These are phyloP conservation scores for Corniculantispora saksenae DNA, from an alignment of 2,329 filamentous ascomycete species.

Conservation along the genomic window DNA sequence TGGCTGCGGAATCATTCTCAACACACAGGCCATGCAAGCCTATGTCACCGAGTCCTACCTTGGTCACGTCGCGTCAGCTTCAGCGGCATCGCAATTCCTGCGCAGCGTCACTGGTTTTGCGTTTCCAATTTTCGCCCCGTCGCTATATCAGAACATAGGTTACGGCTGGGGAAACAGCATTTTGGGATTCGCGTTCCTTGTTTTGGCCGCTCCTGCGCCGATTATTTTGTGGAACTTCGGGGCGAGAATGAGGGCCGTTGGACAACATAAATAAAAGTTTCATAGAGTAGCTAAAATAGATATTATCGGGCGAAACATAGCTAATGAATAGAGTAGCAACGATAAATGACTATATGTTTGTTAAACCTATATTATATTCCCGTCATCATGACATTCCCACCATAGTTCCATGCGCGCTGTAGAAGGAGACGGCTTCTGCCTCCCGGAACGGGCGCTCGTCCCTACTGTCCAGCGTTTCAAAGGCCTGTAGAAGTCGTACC, in stretches of 20 bases:
- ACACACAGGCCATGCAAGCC: slow-evolving; percentile 54
- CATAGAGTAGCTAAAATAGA: not conserved
- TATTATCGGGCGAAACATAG: not conserved
- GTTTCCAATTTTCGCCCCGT: slow-evolving; percentile 27
- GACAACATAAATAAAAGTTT: slow-evolving; percentile 3
- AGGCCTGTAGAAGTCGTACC: slow-evolving; percentile 8
- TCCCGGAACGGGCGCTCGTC: slow-evolving; percentile 11
- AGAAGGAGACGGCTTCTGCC: slow-evolving; percentile 15
- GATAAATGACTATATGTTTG: too few species aligned
- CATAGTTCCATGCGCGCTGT: slow-evolving; percentile 7
- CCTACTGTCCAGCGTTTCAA: not conserved
- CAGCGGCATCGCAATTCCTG: slow-evolving; percentile 24
- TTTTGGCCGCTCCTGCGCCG: slow-evolving; percentile 8
- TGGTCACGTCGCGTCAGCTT: slow-evolving; percentile 23
- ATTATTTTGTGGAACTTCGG: slow-evolving; percentile 13
- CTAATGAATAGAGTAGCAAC: not conserved
- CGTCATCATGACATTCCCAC: slow-evolving; percentile 6
- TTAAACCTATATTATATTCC: too few species aligned
- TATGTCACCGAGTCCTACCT: slow-evolving; percentile 37
- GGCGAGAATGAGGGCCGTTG: slow-evolving; percentile 12
- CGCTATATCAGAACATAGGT: slow-evolving; percentile 23
- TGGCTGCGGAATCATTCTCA: slow-evolving; percentile 52
- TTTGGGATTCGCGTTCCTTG: slow-evolving; percentile 8
- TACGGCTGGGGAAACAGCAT: slow-evolving; percentile 24
- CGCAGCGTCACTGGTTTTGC: slow-evolving; percentile 25